Conservation (phyloP, 164 flowering plant species). For the Aristolochia fimbriata region DNA sequence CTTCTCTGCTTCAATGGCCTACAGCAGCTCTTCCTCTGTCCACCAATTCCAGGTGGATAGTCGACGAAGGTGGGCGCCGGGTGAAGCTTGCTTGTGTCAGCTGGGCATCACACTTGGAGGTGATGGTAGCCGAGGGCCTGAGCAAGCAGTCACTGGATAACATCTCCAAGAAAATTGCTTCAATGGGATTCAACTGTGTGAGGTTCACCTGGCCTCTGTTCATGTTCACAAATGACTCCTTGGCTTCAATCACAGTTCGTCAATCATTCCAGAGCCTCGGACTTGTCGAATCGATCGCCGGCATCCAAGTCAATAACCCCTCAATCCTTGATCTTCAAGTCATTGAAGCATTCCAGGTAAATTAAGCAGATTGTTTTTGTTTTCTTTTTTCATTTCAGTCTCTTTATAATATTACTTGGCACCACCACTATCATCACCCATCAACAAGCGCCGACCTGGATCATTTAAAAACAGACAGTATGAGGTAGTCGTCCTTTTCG, state of each 20-base stretch:
- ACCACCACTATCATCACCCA: no score
- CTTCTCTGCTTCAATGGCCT: constrained; percentile 2
- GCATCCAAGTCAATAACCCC: constrained; percentile 62
- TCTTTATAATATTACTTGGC: no score
- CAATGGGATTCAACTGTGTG: constrained; percentile 81
- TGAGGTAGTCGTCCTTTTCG: no score
- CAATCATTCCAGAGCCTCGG: constrained; percentile 60
- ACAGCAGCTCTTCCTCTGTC: constrained; percentile 33
- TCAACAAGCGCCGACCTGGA: no score
- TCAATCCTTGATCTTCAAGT: constrained; percentile 54
- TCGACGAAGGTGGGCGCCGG: constrained; percentile 46
- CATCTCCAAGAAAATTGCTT: constrained; percentile 36
- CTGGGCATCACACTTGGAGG: constrained; percentile 71
- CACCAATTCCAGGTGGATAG: constrained; percentile 74
- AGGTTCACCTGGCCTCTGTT: constrained; percentile 78
- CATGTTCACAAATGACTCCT: constrained; percentile 48
- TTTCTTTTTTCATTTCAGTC: no score
- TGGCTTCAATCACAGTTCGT: constrained; percentile 50
- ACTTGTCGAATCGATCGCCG: constrained; percentile 45
- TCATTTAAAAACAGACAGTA: no score
- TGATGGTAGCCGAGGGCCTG: constrained; percentile 81
- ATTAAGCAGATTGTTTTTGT: no score
- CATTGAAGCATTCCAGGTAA: constrained; percentile 65
- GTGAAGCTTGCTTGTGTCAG: constrained; percentile 81
- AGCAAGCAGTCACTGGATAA: constrained; percentile 63